These are phyloP conservation scores for Aurifilum marmelostoma DNA, from an alignment of 2,329 filamentous ascomycete genomes.

Conservation along the genomic window DNA sequence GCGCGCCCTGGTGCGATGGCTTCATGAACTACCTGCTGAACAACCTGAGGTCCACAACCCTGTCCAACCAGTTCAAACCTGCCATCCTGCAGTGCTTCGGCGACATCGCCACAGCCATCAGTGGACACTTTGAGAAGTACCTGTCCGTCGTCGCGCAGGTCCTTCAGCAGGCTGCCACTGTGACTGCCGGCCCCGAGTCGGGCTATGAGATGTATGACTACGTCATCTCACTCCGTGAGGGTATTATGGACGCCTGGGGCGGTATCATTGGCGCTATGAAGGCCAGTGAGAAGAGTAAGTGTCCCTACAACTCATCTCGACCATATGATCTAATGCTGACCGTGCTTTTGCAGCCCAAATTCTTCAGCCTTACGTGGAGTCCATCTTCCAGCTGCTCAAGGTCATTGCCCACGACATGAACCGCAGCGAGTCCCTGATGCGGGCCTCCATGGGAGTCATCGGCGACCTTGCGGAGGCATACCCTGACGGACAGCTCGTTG, in stretches of 20 bases:
- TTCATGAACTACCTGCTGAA: conserved; percentile 98
- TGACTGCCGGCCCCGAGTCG: conserved; percentile 77
- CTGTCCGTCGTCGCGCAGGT: conserved; percentile 91
- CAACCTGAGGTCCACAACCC: conserved; percentile 81
- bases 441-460: conserved; percentile 96
- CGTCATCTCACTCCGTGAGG: conserved; percentile 89
- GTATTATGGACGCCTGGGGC: conserved; percentile 99
- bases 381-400: conserved; percentile 86
- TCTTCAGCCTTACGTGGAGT: conserved; percentile 76
- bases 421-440: conserved; percentile 87
- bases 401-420: conserved; percentile 80
- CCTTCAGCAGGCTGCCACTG: conserved; percentile 85
- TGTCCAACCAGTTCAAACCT: conserved; percentile 96
- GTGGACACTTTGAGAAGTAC: conserved; percentile 90
- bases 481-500: conserved; percentile 82
- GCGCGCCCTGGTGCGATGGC: conserved; percentile 92
- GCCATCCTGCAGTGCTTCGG: conserved; percentile 98
- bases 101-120: conserved; percentile 94
- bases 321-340: conserved; percentile 34
- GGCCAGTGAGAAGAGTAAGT: conserved; percentile 73
- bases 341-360: conserved; percentile 58
- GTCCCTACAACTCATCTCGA: neutral
- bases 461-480: conserved; percentile 95
- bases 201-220: conserved; percentile 98
- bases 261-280: conserved; percentile 96